Evolutionary conservation across 2,329 filamentous ascomycete genomes (phyloP), one percentile per base, ranked within the genome.

Genomic region (Aspergillus floridensis): DNA sequence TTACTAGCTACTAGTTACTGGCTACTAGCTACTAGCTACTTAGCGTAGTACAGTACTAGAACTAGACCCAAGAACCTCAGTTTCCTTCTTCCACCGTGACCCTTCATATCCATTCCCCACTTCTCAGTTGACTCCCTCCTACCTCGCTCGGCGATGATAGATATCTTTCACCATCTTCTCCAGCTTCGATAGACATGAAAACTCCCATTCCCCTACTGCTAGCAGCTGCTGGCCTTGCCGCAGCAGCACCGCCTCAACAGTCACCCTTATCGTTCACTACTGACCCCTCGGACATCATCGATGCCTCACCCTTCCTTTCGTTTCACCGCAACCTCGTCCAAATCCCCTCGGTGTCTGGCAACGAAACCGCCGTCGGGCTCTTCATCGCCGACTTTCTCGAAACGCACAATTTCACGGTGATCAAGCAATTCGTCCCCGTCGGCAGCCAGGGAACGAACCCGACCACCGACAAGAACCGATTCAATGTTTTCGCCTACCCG

Each of bases 271-370:
- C 49, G 8, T 21, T 55, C 41, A 41, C 47, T 48, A 56, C 48
- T 50, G 24, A 31, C 44, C 41, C 35, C 55, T 53, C 75, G 5
- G 64, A 74, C 46, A 68, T 79, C 44, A 77, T 80, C 52, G 68
- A 72, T n/a, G 65, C 64, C 21, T 79, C 77, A 1, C 75, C 77
- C 2, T 82, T 96, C 0, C 81, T 96, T 48, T 81, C 82, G 19
- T 82, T 96, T 12, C 92, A 96, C 77, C 85, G 87, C 56, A 83
- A 86, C 16, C 85, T 96, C n/a, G 82, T 93, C 31, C 81, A 88
- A 59, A 88, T 88, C 49, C 82, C 88, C 53, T 96, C 91, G 0
- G 83, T 92, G 63, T 87, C 84, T 3, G 85, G 84, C 49, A 82
- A 88, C 62, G 92, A 96, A 73, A 77, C 84, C 47, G 77, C 82